Base-by-base conservation (phyloP, 441 rosid species). In the Aquilaria agallochum region DNA sequence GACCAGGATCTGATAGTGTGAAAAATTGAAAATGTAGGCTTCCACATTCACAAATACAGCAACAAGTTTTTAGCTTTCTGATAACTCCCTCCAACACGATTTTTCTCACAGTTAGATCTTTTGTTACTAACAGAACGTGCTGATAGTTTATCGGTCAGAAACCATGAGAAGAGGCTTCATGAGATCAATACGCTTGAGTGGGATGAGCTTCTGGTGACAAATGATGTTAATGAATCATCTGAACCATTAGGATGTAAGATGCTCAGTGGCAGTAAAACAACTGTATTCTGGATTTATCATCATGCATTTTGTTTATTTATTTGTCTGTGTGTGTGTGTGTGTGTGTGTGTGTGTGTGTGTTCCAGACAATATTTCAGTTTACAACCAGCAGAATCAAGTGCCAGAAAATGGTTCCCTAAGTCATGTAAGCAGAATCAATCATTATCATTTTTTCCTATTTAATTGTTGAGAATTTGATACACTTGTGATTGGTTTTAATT, bases 151-250 rank as follows among this genome's bases (percentile, higher is more conserved):
- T 76, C 74, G 0, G 76, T 73, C 69, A 76, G 58, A 74, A 83
- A 77, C 76, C 92, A 90, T 73, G 94, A 82, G 71, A 80, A 80
- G 74, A 83, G 73, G 76, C 88, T 95, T 78, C 97, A 82, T 52
- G 99, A 95, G 75, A 74, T 95, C 71, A 95, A 90, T 66, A 95
- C 97, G 7, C 95, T 95, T 69, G 99, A 92, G 60, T 95, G 99
- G 99, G 98, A 95, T 62, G 96, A 95, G 65, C 96, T 88, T 64
- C 70, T 91, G 48, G 82, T 84, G 67, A 66, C 79, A 48, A 79
- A 79, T 70, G 86, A 84, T 75, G 66, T 76, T 53, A 78, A 67
- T 67, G 72, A 66, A 66, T 69, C 72, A 31, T 33, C 66, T 53
- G 60, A 42, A 49, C 62, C 78, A 50, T 70, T 63, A 58, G 81